These are phyloP conservation scores for Metrosideros polymorpha DNA, from an alignment of 441 rosid genomes.

Conservation along the genomic window DNA sequence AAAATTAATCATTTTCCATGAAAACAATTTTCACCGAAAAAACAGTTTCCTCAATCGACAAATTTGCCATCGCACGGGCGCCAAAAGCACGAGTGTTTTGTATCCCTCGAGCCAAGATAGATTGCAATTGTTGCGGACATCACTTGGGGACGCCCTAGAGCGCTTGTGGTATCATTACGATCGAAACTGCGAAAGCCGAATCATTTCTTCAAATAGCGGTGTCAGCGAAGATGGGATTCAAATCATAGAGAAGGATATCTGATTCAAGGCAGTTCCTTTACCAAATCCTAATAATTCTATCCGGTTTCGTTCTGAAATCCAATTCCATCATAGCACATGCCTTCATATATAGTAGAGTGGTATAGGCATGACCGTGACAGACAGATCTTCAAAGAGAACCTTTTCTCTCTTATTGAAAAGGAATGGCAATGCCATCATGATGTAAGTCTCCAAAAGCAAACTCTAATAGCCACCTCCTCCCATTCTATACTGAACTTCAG, in stretches of 20 bases:
- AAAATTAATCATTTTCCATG: no score
- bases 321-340: not conserved
- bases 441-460: not conserved
- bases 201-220: not conserved
- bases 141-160: not conserved
- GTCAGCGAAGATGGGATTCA: not conserved
- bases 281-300: not conserved
- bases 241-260: not conserved
- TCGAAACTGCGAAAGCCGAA: not conserved
- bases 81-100: not conserved
- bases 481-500: slow-evolving; percentile 22
- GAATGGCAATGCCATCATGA: not conserved
- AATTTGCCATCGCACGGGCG: not conserved
- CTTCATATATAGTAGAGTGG: not conserved
- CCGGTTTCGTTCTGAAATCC: not conserved
- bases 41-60: no score
- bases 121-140: not conserved
- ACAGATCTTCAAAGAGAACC: not conserved
- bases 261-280: not conserved
- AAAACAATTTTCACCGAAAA: no score
- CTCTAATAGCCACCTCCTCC: slow-evolving; percentile 14
- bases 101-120: not conserved
- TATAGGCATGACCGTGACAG: not conserved
- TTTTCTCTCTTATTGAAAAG: not conserved
- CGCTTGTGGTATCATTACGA: not conserved